Evolutionary conservation across 257 asterid species (phyloP), one percentile per base, ranked within the genome.

Genomic region (Ligustrum vulgare): DNA sequence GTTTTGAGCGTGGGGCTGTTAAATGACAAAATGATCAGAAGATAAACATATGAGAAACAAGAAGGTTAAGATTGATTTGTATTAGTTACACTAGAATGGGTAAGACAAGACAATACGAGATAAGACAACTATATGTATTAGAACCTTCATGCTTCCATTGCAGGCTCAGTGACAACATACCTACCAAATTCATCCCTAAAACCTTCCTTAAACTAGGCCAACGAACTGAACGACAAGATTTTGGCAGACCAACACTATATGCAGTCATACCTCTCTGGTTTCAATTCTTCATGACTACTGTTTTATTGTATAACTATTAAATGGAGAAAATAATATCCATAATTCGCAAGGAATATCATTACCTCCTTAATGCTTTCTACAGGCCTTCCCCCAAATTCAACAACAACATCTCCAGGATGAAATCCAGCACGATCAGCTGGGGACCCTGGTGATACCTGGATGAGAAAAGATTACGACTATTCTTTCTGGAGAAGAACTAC

Each of bases 351-450:
- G 28, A 77, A 67, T 20, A 43, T 43, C 22, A 73, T 75, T 89
- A 93, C 98, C 97, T 93, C 96, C 86, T 87, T 89, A 56, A 85
- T 87, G 86, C 87, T 93, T 75, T 79, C 87, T 15, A 93, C 72
- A 10, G 85, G 84, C 81, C 65, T 84, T 68, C 96, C 98, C 43
- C 87, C 98, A 80, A 93, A 91, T 81, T 91, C 93, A 75, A 89
- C 83, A 11, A 93, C 90, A 37, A 91, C 85, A 78, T 93, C 97
- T 68, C 96, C 91, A 3, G 96, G 97, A 73, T 49, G 91, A 82
- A 93, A 93, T 74, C 97, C 97, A 80, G 97, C 96, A 79, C 79
- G 91, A 77, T 87, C 96, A 76, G 93, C 96, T 28, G 98, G 97
- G 51, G 98, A 93, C 34, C 92, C 98, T 41, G 96, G 96, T 22